A percentile compares a stretch with the other conserved stretches of the same genome.
Conservation (phyloP, 768 basidiomycete species). For the Tulasnella sp. region DNA sequence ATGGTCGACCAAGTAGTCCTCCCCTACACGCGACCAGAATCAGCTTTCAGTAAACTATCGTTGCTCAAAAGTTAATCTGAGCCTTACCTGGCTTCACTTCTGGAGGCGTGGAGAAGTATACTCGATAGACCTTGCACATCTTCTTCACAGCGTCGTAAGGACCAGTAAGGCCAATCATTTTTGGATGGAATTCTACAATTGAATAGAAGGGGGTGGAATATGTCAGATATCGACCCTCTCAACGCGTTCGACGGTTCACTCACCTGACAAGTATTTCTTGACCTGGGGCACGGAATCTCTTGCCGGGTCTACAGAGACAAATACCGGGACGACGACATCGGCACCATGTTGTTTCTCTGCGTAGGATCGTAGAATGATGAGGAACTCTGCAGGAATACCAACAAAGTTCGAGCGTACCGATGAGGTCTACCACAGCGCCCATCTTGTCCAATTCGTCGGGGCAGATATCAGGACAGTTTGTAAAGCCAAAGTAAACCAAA, state of each 20-base stretch:
- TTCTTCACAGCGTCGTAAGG: conserved; percentile 79
- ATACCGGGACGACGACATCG: conserved; percentile 74
- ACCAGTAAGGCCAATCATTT: conserved; percentile 83
- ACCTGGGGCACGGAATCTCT: conserved; percentile 62
- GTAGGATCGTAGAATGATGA: conserved; percentile 13
- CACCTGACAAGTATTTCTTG: conserved; percentile 44
- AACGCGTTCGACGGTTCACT: conserved; percentile 30
- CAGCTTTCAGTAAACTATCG: background rate
- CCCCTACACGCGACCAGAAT: conserved; percentile 46
- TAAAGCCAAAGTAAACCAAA: conserved; percentile 97
- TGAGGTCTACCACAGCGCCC: conserved; percentile 63
- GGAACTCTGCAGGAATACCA: background rate
- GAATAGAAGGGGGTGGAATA: background rate
- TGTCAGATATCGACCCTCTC: background rate
- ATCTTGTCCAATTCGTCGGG: conserved; percentile 98
- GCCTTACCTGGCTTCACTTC: conserved; percentile 54
- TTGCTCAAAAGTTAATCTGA: background rate
- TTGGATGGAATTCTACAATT: conserved; percentile 83
- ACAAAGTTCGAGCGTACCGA: conserved; percentile 53
- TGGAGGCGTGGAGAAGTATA: conserved; percentile 92
- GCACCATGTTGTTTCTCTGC: conserved; percentile 66
- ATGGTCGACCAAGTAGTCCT: conserved; percentile 96
- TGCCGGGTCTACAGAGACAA: conserved; percentile 95
- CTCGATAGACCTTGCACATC: conserved; percentile 91
- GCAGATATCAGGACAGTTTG: conserved; percentile 98